Base-by-base conservation (phyloP, 2,329 filamentous ascomycete genomes). In the Penicillium corylophilum region DNA sequence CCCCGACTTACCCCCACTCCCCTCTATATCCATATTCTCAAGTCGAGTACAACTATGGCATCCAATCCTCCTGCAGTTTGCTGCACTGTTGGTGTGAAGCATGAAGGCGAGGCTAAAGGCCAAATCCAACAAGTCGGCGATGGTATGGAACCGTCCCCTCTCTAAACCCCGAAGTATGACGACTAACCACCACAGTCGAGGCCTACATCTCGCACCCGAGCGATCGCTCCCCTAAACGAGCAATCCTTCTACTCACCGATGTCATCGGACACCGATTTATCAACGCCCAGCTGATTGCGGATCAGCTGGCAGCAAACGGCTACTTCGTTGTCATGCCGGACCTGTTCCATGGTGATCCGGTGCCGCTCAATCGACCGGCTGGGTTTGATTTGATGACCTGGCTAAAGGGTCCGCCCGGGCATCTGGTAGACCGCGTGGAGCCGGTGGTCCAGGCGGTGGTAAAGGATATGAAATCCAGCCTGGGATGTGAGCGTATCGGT, bases 321-420 rank as follows among this genome's bases (percentile, higher is more conserved):
- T 61, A 61, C 41, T 43, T 60, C 16, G 55, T 60, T 33, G 53
- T 60, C 33, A 60, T 60, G 57, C 59, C 59, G 3, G 59, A 61
- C 23, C 39, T 61, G 7, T 63, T 61, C 50, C 55, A 60, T 38
- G 55, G 55, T 10, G 60, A 61, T 20, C 50, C 56, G 0, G 53
- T 58, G 18, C 58, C 38, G 6, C 23, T 58, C 22, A 60, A 60
- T 33, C 54, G 53, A 16, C 54, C 56, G 1, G 45, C 43, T 2
- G 46, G 31, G 6, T 62, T 53, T 16, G 53, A 62, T 16, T n/a
- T 62, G 10, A 55, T 57, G 49, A 31, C 20, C 12, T 62, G 58
- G 58, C 22, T 61, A 12, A 55, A 60, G 3, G 59, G 59, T 5
- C 59, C 57, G 2, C 59, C 55, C 2, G 54, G 54, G 12, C 58